phyloP scores from a whole-genome alignment of 768 basidiomycete species.

The Suillus weaverae region DNA sequence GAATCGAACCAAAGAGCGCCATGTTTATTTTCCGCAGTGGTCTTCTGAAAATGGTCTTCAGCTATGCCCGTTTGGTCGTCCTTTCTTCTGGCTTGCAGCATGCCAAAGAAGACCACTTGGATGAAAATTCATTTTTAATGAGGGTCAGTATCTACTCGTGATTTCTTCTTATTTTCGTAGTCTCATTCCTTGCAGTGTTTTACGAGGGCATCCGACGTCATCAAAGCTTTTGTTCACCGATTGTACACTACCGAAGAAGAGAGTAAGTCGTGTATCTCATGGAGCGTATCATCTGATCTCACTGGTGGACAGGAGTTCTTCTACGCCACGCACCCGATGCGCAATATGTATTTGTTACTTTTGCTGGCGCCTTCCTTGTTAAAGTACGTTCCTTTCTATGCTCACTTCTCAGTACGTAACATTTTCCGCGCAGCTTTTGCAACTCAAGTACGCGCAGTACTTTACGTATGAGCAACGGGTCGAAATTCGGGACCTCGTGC shows the following conservation, averaged over 20 bases:
- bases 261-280: slow-evolving; percentile 37
- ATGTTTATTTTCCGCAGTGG: slow-evolving; percentile 62
- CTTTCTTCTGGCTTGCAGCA: slow-evolving; percentile 80
- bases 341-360: slow-evolving; percentile 76
- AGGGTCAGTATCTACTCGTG: slow-evolving; percentile 46
- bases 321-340: slow-evolving; percentile 78
- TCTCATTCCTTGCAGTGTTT: slow-evolving; percentile 49
- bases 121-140: slow-evolving; percentile 65
- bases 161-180: not conserved
- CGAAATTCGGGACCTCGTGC: slow-evolving; percentile 63
- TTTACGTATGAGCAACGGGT: slow-evolving; percentile 57
- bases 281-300: not conserved
- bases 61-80: slow-evolving; percentile 68
- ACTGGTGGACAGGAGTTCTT: slow-evolving; percentile 43
- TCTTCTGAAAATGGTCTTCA: slow-evolving; percentile 59
- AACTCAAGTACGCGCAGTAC: slow-evolving; percentile 68
- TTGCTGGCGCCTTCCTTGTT: slow-evolving; percentile 80
- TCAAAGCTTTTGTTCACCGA: slow-evolving; percentile 58
- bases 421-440: slow-evolving; percentile 53
- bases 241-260: slow-evolving; percentile 52
- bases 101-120: slow-evolving; percentile 52
- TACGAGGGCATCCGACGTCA: slow-evolving; percentile 64
- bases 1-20: slow-evolving; percentile 53
- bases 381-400: slow-evolving; percentile 48
- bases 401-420: not conserved